Base-by-base conservation (phyloP, 306 rosid genomes). In the Cucumis sativus region DNA sequence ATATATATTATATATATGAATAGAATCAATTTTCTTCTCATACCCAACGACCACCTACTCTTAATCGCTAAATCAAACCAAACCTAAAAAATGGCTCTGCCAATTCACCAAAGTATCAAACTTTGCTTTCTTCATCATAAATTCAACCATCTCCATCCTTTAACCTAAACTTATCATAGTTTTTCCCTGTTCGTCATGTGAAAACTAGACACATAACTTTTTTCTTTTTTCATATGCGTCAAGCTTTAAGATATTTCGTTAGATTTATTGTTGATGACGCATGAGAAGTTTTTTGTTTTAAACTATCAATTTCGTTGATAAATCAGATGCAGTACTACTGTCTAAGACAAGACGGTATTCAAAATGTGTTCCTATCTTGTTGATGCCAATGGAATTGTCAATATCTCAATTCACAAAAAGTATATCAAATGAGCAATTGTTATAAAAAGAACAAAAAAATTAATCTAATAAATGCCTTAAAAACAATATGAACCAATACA, bases 101-200 rank as follows among this genome's bases (percentile, higher is more conserved):
- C 74, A 67, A 67, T 67, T 67, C 55, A 67, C 55, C 74, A 67
- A 67, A 67, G 33, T 67, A 41, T 67, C 55, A 41, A 67, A 67
- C 74, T 41, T 43, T 67, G 30, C 54, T 67, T 41, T 67, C 74
- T 37, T 37, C 72, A 3, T 39, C 51, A 66, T 18, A 66, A 18
- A 18, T 18, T 18, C 16, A 66, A n/a, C 51, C 41, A 30, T 63
- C 43, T n/a, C 68, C 20, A 14, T 30, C 68, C 43, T 28, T 15
- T 52, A 52, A 40, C 12, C 51, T 37, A 39, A 18, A 9, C 30
- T 37, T 17, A 35, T 16, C 71, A 35, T 64, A 64, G 16, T 13
- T 5, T 25, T 14, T 10, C 15, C 71, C 30, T 61, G n/a, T 65
- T 63, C 21, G 5, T 10, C 45, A 63, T 65, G 23, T 39, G 51